Evolutionary conservation across 2,329 filamentous ascomycete genomes (phyloP).

Genomic region (Phaeosphaeriaceae sp.): DNA sequence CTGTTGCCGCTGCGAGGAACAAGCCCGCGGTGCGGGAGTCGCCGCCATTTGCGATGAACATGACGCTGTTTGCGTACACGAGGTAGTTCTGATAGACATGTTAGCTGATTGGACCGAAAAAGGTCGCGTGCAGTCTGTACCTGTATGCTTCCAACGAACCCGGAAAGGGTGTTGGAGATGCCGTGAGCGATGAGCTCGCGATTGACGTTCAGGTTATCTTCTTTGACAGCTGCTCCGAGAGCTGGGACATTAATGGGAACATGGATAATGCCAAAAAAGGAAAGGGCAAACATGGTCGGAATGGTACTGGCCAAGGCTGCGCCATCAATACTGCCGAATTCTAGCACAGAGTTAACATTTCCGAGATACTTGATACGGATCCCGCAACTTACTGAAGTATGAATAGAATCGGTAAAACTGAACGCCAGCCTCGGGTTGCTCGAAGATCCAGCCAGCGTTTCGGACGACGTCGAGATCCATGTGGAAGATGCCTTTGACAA

Average conservation of each 20-base stretch:
- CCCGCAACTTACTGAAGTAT: conserved; percentile 76
- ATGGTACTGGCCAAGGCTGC: conserved; percentile 81
- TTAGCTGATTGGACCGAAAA: background rate
- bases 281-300: conserved; percentile 94
- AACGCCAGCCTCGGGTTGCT: conserved; percentile 81
- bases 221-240: conserved; percentile 85
- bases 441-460: conserved; percentile 86
- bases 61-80: conserved; percentile 96
- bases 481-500: conserved; percentile 73
- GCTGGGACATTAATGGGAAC: conserved; percentile 98
- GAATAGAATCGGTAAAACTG: conserved; percentile 99
- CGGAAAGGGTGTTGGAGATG: conserved; percentile 90
- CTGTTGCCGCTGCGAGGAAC: conserved; percentile 81
- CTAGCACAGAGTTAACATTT: conserved; percentile 53
- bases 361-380: background rate
- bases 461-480: conserved; percentile 74
- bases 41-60: conserved; percentile 93
- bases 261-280: conserved; percentile 96
- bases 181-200: conserved; percentile 92
- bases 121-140: conserved; percentile 34
- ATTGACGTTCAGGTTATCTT: conserved; percentile 91
- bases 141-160: conserved; percentile 84
- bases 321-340: conserved; percentile 84
- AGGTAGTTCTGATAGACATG: conserved; percentile 79
- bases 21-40: conserved; percentile 85